Base-by-base conservation (phyloP, 257 asterid genomes). In the Thymus mandschuricus region DNA sequence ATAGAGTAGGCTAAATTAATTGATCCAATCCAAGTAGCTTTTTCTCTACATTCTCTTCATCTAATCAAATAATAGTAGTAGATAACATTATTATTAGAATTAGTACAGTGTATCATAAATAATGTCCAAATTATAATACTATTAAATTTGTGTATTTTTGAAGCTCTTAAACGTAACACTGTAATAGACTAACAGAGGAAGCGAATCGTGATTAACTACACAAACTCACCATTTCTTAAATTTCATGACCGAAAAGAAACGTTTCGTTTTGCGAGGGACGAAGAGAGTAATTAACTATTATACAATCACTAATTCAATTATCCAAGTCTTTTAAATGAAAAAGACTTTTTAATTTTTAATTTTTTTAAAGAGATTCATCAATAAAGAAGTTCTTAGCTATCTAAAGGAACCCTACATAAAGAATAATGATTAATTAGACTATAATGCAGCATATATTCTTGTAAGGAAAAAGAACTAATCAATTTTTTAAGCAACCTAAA, bases 31-130 rank as follows among this genome's bases (percentile, higher is more conserved):
- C 78, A 75, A 65, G 78, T 73, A 64, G 83, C 74, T 80, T 81
- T 81, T 81, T 81, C 70, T 64, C 46, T 61, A 54, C 75, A 76
- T 87, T 79, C 74, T 74, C 5, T 79, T 79, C 74, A 55, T 54
- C 31, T 54, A 6, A 30, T 73, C 81, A 69, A 66, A 21, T 21
- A 21, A 21, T 21, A 21, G 21, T 75, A 45, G 67, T 50, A 21
- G 71, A 58, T 51, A 72, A 67, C 29, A 28, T 62, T 21, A 28
- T 62, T 21, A 33, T 55, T 58, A 67, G 29, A 34, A 49, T 13
- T 35, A 51, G 72, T 84, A 65, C 74, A 68, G 1, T 74, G 70
- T 48, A 72, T 51, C 62, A 61, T 31, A 55, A 66, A 61, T 63
- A 70, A 81, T 75, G 76, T 49, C 73, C 50, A 50, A 69, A 57